phyloP scores from a whole-genome alignment of 768 basidiomycete genomes.

The Tricholomella constricta region DNA sequence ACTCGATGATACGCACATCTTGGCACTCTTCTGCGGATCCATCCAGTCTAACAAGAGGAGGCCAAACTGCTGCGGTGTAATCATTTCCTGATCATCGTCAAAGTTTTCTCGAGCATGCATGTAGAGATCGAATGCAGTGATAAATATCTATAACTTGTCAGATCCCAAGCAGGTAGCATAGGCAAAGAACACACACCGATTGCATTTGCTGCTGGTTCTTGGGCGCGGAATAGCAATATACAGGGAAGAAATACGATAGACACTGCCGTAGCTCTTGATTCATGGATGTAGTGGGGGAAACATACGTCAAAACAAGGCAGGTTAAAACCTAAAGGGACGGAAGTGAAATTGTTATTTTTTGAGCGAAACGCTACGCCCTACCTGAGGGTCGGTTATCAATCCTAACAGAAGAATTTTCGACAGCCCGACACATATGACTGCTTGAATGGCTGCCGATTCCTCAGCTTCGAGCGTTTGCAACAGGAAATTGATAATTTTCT shows the following conservation, averaged over 20 bases:
- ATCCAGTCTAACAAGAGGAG: constrained; percentile 89
- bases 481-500: constrained; percentile 48
- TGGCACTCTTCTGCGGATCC: constrained; percentile 71
- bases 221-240: constrained; percentile 86
- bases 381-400: constrained; percentile 77
- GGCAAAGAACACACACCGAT: constrained; percentile 33
- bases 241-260: constrained; percentile 93
- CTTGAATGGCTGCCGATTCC: constrained; percentile 74
- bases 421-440: constrained; percentile 78
- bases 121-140: constrained; percentile 66
- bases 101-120: constrained; percentile 58
- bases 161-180: not conserved
- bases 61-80: constrained; percentile 70
- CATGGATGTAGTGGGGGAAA: constrained; percentile 81
- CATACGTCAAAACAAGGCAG: constrained; percentile 59
- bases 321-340: constrained; percentile 33
- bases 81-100: constrained; percentile 75
- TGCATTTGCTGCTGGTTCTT: constrained; percentile 73
- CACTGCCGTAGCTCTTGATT: constrained; percentile 92
- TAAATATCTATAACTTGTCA: constrained; percentile 58
- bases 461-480: constrained; percentile 58
- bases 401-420: constrained; percentile 89
- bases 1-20: constrained; percentile 31
- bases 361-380: constrained; percentile 28
- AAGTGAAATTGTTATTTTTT: not conserved